phyloP scores from a whole-genome alignment of 306 rosid species.

The Canavalia ensiformis region DNA sequence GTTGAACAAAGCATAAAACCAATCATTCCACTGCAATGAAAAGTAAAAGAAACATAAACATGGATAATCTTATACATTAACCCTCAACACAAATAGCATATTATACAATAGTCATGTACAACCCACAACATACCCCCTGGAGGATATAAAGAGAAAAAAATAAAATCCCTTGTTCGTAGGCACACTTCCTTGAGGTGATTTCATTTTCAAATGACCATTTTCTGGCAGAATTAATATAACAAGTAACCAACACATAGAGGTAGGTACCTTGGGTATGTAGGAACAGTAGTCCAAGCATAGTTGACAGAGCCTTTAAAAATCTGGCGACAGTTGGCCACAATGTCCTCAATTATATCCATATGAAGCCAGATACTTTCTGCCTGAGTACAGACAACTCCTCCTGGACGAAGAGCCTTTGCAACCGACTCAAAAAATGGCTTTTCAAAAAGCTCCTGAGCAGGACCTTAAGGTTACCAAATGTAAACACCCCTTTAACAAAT shows the following conservation, averaged over 20 bases:
- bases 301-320: conserved; percentile 96
- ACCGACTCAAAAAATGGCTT: conserved; percentile 88
- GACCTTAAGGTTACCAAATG: conserved; percentile 68
- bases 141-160: neutral
- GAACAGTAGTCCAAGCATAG: conserved; percentile 99
- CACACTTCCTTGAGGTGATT: conserved; percentile 21
- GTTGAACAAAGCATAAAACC: conserved; percentile 99
- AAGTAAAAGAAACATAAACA: conserved; percentile 40
- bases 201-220: conserved; percentile 32
- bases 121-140: neutral
- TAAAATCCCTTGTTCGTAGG: neutral
- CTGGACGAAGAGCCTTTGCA: conserved; percentile 93
- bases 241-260: too few species aligned
- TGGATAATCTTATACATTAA: conserved; percentile 5
- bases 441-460: conserved; percentile 97
- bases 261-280: conserved; percentile 91
- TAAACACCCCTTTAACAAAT: conserved; percentile 32
- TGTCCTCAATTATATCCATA: conserved; percentile 93
- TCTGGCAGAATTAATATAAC: neutral
- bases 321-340: conserved; percentile 83
- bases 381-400: conserved; percentile 96
- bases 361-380: conserved; percentile 99
- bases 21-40: conserved; percentile 90
- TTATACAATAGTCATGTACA: conserved; percentile 1
- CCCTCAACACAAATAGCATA: neutral